Evolutionary conservation across 2,329 filamentous ascomycete genomes (phyloP).

Genomic region (Cladosporium phlei): DNA sequence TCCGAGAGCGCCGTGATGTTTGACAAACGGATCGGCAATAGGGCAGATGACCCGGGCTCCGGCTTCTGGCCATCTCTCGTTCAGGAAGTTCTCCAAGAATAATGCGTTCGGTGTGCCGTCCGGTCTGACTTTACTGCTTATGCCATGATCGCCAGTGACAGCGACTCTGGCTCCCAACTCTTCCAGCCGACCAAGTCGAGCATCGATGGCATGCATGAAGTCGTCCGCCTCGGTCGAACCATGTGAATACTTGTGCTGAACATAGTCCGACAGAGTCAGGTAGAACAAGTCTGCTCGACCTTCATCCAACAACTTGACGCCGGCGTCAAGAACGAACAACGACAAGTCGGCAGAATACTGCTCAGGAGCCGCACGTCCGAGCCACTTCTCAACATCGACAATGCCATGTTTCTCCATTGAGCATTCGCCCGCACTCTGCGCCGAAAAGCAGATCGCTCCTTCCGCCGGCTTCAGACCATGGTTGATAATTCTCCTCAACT

Average conservation of each 20-base stretch:
- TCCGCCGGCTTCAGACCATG: constrained; percentile 31
- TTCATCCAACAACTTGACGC: constrained; percentile 40
- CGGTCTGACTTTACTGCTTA: constrained; percentile 38
- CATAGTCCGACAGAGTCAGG: constrained; percentile 42
- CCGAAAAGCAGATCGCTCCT: constrained; percentile 38
- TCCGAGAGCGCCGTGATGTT: constrained; percentile 41
- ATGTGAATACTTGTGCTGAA: constrained; percentile 43
- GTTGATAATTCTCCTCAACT: constrained; percentile 39
- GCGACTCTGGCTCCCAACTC: constrained; percentile 35
- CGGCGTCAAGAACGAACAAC: constrained; percentile 42
- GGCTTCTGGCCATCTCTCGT: constrained; percentile 28
- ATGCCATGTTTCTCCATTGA: constrained; percentile 35
- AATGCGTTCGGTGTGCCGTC: constrained; percentile 36
- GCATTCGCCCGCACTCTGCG: constrained; percentile 30
- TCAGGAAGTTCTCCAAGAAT: constrained; percentile 38
- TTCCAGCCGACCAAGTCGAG: constrained; percentile 30
- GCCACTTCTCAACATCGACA: constrained; percentile 34
- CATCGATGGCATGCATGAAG: constrained; percentile 36
- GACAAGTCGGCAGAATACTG: constrained; percentile 45
- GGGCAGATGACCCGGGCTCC: constrained; percentile 40
- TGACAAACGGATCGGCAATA: constrained; percentile 43
- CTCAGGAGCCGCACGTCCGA: constrained; percentile 34
- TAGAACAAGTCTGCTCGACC: constrained; percentile 39
- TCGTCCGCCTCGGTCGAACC: constrained; percentile 34
- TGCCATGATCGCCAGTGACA: constrained; percentile 42